Evolutionary conservation across 331 rosid genomes (phyloP).

Genomic region (Acacia concinna): DNA sequence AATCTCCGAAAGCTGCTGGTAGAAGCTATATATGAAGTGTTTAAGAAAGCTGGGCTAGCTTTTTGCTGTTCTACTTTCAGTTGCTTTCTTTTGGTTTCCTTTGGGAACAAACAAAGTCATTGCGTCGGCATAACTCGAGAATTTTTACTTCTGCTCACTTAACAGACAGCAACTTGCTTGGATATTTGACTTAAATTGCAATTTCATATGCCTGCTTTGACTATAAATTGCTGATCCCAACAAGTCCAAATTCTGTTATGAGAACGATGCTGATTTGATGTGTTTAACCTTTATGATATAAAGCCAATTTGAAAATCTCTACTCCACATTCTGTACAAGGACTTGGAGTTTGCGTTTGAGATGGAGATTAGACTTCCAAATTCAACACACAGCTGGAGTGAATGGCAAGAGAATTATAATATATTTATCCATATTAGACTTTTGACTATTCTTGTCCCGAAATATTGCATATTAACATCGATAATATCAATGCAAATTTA

Average conservation of each 20-base stretch:
- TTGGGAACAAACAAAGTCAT: neutral
- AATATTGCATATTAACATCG: neutral
- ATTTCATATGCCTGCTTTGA: neutral
- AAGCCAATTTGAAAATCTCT: neutral
- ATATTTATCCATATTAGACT: neutral
- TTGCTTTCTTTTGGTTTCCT: neutral
- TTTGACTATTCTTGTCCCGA: neutral
- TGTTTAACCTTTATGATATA: neutral
- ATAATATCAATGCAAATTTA: neutral
- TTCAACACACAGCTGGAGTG: neutral
- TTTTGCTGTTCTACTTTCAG: neutral
- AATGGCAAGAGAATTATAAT: neutral
- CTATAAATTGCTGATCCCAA: neutral
- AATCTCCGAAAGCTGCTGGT: neutral
- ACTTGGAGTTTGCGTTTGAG: neutral
- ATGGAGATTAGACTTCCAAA: neutral
- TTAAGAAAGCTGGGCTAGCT: neutral
- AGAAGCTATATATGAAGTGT: neutral
- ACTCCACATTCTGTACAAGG: neutral
- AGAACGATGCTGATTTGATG: neutral
- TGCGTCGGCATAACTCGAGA: neutral
- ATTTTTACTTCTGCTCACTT: neutral
- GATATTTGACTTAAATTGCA: neutral
- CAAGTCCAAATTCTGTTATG: neutral
- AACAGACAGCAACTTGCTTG: neutral